Conservation (phyloP, 345 rosid species). For the Crucihimalaya himalaica region DNA sequence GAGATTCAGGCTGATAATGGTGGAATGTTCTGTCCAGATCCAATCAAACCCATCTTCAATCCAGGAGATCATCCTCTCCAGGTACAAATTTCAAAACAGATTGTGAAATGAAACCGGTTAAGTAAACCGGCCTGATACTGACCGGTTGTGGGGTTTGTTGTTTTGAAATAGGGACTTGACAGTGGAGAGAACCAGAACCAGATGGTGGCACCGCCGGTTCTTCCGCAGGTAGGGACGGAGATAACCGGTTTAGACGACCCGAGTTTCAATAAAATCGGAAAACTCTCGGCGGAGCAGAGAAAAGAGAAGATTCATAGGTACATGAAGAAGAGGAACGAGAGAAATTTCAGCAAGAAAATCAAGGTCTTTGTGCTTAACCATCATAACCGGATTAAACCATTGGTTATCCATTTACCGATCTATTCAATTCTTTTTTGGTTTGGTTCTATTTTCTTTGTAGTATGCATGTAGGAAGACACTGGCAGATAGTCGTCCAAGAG, state of each 20-base stretch:
- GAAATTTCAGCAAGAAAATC: slow-evolving; percentile 97
- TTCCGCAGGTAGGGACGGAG: slow-evolving; percentile 36
- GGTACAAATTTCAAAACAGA: slow-evolving; percentile 14
- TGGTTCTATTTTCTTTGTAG: slow-evolving; percentile 36
- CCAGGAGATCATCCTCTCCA: slow-evolving; percentile 64
- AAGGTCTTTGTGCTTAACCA: slow-evolving; percentile 52
- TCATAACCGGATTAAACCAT: slow-evolving; percentile 14
- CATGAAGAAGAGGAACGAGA: slow-evolving; percentile 92
- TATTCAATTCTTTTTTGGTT: background rate
- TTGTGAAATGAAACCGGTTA: slow-evolving; percentile 2
- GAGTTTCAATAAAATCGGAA: slow-evolving; percentile 64
- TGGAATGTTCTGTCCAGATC: slow-evolving; percentile 61
- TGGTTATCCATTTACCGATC: background rate
- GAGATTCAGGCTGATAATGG: slow-evolving; percentile 69
- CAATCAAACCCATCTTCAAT: slow-evolving; percentile 50
- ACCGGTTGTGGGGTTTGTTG: background rate
- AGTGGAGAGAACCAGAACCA: slow-evolving; percentile 37
- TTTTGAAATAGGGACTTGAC: slow-evolving; percentile 5
- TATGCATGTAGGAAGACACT: slow-evolving; percentile 96
- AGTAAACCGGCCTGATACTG: background rate
- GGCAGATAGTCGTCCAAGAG: slow-evolving; percentile 94
- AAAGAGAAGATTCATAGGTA: slow-evolving; percentile 93
- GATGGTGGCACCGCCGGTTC: slow-evolving; percentile 37
- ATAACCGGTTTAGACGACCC: slow-evolving; percentile 76
- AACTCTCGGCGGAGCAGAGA: slow-evolving; percentile 78